Evolutionary conservation across 306 rosid genomes (phyloP), one percentile per base, ranked within the genome.

Genomic region (Prunus armeniaca): DNA sequence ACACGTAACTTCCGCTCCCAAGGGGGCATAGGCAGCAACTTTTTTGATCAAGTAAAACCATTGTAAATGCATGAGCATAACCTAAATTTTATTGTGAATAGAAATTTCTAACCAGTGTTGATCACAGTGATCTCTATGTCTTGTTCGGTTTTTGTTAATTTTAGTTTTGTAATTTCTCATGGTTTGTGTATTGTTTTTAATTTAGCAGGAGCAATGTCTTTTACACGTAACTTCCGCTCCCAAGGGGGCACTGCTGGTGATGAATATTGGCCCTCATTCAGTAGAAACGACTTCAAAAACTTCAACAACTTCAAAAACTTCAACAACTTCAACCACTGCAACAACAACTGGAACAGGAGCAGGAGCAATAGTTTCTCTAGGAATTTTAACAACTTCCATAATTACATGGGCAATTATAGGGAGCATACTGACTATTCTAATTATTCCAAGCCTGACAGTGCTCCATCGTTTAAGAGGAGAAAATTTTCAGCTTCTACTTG

Each of bases 131-230:
- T 10, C 1, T n/a, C 24, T 41, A 10, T 65, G 9, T 9, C 13
- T 65, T 38, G 25, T 38, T 43, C 5, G 32, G 9, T 41, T 10
- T 72, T 28, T 72, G 76, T 43, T 72, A 30, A 2, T 8, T 34
- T 56, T 56, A 9, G 41, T 45, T 25, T 25, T 5, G 68, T 11
- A 18, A 15, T 11, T 75, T 41, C n/a, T 47, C 32, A 47, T 73
- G 19, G 57, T 12, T 54, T 50, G 60, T 69, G 38, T 13, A 5
- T 18, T 66, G 57, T 45, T 60, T 20, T 65, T 49, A 71, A 61
- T 51, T 64, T 78, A 46, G 76, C 88, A 92, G 97, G 88, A 83
- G 70, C 52, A 50, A 95, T 95, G 99, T 78, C 97, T 63, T 85
- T 78, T 78, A 65, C 67, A 50, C 86, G 85, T 71, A 87, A 89